phyloP scores from a whole-genome alignment of 2,329 filamentous ascomycete species.

The Talaromyces islandicus region DNA sequence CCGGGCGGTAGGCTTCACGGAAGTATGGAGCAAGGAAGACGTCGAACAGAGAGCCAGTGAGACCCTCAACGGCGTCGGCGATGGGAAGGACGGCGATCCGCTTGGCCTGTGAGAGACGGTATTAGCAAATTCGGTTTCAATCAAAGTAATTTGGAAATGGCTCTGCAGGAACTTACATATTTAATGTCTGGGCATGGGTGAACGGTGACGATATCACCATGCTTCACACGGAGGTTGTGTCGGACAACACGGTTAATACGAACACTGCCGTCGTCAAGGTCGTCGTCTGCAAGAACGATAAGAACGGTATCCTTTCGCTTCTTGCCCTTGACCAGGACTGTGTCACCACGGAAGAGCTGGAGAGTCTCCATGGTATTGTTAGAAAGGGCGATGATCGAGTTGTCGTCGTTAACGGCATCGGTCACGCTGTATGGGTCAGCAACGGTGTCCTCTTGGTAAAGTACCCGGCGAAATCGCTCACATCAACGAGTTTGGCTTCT shows the following conservation, averaged over 20 bases:
- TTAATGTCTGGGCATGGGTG: conserved; percentile 99
- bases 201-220: conserved; percentile 94
- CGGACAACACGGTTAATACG: conserved; percentile 98
- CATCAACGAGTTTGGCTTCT: conserved; percentile 99
- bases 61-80: conserved; percentile 93
- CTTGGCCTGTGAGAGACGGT: conserved; percentile 64
- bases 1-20: conserved; percentile 95
- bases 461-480: conserved; percentile 42
- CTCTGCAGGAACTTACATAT: conserved; percentile 66
- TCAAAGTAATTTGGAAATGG: background rate
- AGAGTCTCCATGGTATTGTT: conserved; percentile 99
- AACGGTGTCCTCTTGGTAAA: conserved; percentile 16
- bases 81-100: conserved; percentile 97
- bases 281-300: conserved; percentile 95
- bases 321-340: conserved; percentile 96
- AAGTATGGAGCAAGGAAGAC: conserved; percentile 99
- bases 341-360: conserved; percentile 97
- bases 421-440: conserved; percentile 63
- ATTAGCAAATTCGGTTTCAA: conserved; percentile 16
- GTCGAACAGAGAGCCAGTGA: conserved; percentile 96
- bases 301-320: conserved; percentile 99
- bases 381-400: conserved; percentile 96
- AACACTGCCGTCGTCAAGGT: conserved; percentile 93
- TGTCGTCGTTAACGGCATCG: conserved; percentile 98
- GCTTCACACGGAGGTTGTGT: conserved; percentile 97